These are phyloP conservation scores for Lactarius sanguifluus DNA, from an alignment of 768 basidiomycete genomes.

Conservation along the genomic window DNA sequence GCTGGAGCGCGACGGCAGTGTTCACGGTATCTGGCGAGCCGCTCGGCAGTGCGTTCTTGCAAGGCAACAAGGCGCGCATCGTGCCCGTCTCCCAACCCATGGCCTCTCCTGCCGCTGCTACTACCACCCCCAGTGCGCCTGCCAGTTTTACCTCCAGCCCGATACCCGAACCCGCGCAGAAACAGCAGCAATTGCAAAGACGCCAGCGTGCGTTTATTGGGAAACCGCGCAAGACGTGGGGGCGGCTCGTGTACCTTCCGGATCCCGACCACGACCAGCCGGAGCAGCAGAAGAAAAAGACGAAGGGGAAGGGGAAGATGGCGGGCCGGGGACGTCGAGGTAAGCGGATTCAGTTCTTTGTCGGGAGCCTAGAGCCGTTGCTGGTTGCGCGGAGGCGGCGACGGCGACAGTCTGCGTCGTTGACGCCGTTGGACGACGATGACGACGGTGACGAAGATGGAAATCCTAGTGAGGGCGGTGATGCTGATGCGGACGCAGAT, in stretches of 20 bases:
- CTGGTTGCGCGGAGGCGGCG: background rate
- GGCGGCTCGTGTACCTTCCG: background rate
- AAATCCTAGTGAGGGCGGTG: background rate
- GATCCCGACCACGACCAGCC: too few species aligned
- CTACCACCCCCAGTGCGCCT: background rate
- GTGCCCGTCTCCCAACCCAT: background rate
- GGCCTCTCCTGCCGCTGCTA: background rate
- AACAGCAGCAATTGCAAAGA: background rate
- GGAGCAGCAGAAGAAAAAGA: background rate
- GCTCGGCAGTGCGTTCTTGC: background rate
- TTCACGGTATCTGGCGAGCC: constrained; percentile 8
- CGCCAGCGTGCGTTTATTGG: constrained; percentile 5
- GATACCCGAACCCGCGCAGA: background rate
- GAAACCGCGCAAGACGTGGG: constrained; percentile 17
- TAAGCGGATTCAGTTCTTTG: background rate
- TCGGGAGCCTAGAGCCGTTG: constrained; percentile 6
- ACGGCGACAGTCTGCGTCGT: background rate
- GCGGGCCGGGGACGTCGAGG: background rate
- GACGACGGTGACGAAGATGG: background rate
- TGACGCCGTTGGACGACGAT: too few species aligned
- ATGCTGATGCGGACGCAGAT: background rate
- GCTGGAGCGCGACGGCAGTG: background rate
- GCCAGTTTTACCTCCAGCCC: background rate
- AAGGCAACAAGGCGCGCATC: background rate
- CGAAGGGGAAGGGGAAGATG: background rate